Conservation (phyloP, 2,329 filamentous ascomycete genomes). For the Calonectria hawksworthii region DNA sequence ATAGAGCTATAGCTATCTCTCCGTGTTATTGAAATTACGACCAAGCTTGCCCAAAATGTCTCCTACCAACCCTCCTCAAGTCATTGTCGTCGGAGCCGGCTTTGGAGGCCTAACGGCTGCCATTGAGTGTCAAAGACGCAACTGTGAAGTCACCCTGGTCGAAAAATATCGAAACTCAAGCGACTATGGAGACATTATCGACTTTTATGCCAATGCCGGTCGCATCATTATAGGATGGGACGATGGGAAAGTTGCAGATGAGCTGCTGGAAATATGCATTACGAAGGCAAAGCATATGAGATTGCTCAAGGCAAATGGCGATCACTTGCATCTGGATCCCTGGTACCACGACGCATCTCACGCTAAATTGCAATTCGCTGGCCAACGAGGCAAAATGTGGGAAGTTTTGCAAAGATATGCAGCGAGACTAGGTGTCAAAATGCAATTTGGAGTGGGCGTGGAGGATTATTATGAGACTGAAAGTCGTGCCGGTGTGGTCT, state of each 20-base stretch:
- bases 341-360: background rate
- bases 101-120: background rate
- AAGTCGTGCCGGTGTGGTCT: background rate
- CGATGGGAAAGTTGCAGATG: conserved; percentile 2
- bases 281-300: conserved; percentile 2
- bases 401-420: background rate
- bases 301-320: background rate
- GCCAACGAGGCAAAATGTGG: conserved; percentile 1
- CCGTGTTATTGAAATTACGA: background rate
- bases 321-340: background rate
- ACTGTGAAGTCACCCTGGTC: background rate
- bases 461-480: background rate
- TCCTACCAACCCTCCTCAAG: background rate
- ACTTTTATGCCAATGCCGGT: conserved; percentile 1
- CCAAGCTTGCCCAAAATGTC: background rate
- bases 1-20: too few species aligned
- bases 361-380: background rate
- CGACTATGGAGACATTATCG: background rate
- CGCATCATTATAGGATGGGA: background rate
- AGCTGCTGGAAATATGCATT: background rate
- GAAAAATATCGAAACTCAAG: background rate
- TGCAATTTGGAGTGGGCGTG: background rate
- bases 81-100: background rate
- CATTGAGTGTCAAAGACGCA: background rate
- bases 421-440: background rate